These are phyloP conservation scores for Tephrocybe sp. DNA, from an alignment of 768 basidiomycete species.

Conservation along the genomic window DNA sequence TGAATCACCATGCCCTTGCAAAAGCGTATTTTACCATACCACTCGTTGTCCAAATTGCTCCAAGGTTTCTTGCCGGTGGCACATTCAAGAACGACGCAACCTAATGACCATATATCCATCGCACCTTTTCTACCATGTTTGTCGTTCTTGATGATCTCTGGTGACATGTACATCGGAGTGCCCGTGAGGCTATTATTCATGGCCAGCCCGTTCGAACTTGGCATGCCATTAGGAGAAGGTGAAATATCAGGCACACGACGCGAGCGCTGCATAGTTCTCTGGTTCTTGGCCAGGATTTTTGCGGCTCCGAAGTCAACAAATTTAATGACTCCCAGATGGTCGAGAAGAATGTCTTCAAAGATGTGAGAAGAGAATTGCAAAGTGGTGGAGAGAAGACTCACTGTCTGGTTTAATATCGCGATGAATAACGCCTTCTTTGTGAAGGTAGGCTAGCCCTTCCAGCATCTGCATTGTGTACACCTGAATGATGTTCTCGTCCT, in stretches of 20 bases:
- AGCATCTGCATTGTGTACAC: constrained; percentile 97
- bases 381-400: constrained; percentile 45
- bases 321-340: constrained; percentile 90
- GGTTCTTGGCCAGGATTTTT: constrained; percentile 91
- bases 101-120: constrained; percentile 98
- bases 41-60: constrained; percentile 99
- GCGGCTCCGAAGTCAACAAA: constrained; percentile 98
- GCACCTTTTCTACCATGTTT: constrained; percentile 85
- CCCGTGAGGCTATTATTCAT: constrained; percentile 90
- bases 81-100: constrained; percentile 96
- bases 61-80: constrained; percentile 97
- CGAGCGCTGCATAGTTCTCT: constrained; percentile 75
- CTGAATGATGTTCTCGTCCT: constrained; percentile 94
- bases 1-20: neutral
- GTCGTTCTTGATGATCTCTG: constrained; percentile 96
- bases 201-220: constrained; percentile 42
- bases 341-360: constrained; percentile 84
- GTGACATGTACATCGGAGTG: constrained; percentile 99
- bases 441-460: constrained; percentile 90
- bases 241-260: constrained; percentile 46
- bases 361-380: constrained; percentile 4
- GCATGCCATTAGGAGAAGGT: constrained; percentile 25
- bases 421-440: constrained; percentile 90
- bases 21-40: constrained; percentile 44
- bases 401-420: constrained; percentile 99